Percentiles rank a stretch among this genome's conserved stretches.
phyloP scores from a whole-genome alignment of 257 asterid species.

The Gardenia jasminoides region DNA sequence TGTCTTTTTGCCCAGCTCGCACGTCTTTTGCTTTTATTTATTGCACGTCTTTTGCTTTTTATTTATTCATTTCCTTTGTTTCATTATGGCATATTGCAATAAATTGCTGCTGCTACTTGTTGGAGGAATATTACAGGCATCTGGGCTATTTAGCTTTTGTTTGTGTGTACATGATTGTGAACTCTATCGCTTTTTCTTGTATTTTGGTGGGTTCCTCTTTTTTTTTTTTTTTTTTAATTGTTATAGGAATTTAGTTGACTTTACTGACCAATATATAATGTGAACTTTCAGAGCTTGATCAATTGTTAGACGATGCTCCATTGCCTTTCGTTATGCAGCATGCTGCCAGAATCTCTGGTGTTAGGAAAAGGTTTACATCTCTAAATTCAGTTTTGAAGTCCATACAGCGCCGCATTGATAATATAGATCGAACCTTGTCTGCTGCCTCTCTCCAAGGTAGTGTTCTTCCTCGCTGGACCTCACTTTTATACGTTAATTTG shows the following conservation, averaged over 20 bases:
- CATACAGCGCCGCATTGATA: conserved; percentile 78
- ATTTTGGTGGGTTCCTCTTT: neutral
- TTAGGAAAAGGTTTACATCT: conserved; percentile 76
- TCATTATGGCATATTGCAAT: neutral
- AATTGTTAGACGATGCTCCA: conserved; percentile 90
- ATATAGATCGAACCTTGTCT: conserved; percentile 72
- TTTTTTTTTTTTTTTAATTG: neutral
- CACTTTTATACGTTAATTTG: neutral
- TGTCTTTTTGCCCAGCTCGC: neutral
- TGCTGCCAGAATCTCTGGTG: conserved; percentile 82
- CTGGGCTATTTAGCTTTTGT: neutral
- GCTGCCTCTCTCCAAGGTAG: conserved; percentile 61
- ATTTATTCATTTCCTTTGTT: too few species aligned
- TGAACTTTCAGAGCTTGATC: conserved; percentile 73
- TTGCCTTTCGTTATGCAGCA: conserved; percentile 95
- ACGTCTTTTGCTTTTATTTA: too few species aligned
- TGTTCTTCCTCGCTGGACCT: conserved; percentile 14
- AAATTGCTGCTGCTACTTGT: neutral
- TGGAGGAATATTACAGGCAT: neutral
- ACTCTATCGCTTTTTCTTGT: neutral
- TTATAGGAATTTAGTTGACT: conserved; percentile 2
- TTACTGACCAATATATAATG: neutral
- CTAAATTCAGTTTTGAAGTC: conserved; percentile 85
- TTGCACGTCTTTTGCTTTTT: neutral
- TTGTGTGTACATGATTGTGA: neutral